phyloP scores from a whole-genome alignment of 768 basidiomycete genomes.

The Dacryopinax spathularia region DNA sequence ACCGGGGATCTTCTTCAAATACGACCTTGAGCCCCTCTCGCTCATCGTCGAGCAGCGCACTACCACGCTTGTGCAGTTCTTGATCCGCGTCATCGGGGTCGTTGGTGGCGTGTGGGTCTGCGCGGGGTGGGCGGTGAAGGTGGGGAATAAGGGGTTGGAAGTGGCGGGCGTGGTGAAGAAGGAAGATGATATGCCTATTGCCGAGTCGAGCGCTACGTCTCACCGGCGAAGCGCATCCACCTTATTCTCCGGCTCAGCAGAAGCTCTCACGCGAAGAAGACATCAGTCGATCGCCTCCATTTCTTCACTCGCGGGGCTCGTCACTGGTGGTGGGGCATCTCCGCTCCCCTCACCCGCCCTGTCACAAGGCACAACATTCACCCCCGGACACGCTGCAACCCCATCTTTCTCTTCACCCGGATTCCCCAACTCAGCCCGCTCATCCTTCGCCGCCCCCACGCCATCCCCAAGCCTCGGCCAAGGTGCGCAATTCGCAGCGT shows the following conservation, averaged over 20 bases:
- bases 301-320: neutral
- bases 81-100: conserved; percentile 80
- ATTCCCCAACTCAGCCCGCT: neutral
- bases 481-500: neutral
- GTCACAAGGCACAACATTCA: neutral
- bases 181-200: conserved; percentile 44
- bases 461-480: neutral
- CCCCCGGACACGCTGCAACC: neutral
- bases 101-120: conserved; percentile 84
- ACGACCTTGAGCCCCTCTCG: conserved; percentile 81
- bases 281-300: neutral
- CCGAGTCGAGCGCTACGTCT: conserved; percentile 35
- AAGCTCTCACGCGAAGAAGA: neutral
- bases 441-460: neutral
- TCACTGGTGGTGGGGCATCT: neutral
- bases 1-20: conserved; percentile 97
- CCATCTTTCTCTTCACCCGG: neutral
- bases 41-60: conserved; percentile 82
- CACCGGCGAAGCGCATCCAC: neutral
- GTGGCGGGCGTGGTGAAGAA: conserved; percentile 39
- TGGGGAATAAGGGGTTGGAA: conserved; percentile 45
- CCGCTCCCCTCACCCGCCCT: neutral
- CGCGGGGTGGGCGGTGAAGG: conserved; percentile 56
- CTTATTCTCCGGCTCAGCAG: neutral
- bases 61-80: conserved; percentile 59